These are phyloP conservation scores for Simplicillium aogashimaense DNA, from an alignment of 2,329 filamentous ascomycete species.

Conservation along the genomic window DNA sequence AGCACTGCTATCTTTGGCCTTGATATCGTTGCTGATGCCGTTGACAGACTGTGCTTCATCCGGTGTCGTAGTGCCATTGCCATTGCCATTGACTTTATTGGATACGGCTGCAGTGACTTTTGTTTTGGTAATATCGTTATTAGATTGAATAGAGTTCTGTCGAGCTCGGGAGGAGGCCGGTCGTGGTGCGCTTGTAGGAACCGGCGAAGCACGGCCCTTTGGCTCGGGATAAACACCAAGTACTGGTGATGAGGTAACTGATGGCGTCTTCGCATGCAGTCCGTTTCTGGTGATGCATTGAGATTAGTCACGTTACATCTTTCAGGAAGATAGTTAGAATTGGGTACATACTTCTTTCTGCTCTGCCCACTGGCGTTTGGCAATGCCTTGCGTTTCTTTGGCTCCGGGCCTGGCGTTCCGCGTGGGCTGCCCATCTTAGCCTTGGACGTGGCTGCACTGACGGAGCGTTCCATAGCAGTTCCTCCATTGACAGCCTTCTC, in stretches of 20 bases:
- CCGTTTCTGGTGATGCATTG: constrained; percentile 20
- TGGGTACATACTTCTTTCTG: constrained; percentile 63
- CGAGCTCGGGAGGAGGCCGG: constrained; percentile 62
- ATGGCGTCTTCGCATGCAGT: constrained; percentile 51
- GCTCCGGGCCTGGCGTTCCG: constrained; percentile 59
- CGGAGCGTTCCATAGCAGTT: constrained; percentile 55
- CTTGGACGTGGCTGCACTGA: constrained; percentile 49
- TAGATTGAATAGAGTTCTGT: constrained; percentile 61
- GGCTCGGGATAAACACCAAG: constrained; percentile 58
- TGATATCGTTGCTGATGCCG: constrained; percentile 31
- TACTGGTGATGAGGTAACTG: constrained; percentile 66
- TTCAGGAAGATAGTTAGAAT: constrained; percentile 4
- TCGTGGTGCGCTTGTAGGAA: constrained; percentile 43
- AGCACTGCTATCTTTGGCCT: constrained; percentile 37
- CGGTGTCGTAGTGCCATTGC: constrained; percentile 16
- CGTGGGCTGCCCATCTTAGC: constrained; percentile 54
- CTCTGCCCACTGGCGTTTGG: constrained; percentile 56
- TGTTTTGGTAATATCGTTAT: constrained; percentile 48
- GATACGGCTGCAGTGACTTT: constrained; percentile 32
- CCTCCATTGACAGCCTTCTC: constrained; percentile 52
- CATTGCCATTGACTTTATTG: constrained; percentile 27
- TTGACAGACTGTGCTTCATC: constrained; percentile 17
- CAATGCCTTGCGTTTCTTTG: constrained; percentile 62
- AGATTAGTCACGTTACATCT: constrained; percentile 4
- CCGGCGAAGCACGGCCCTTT: constrained; percentile 47